phyloP scores from a whole-genome alignment of 345 rosid species.

The Salix purpurea region DNA sequence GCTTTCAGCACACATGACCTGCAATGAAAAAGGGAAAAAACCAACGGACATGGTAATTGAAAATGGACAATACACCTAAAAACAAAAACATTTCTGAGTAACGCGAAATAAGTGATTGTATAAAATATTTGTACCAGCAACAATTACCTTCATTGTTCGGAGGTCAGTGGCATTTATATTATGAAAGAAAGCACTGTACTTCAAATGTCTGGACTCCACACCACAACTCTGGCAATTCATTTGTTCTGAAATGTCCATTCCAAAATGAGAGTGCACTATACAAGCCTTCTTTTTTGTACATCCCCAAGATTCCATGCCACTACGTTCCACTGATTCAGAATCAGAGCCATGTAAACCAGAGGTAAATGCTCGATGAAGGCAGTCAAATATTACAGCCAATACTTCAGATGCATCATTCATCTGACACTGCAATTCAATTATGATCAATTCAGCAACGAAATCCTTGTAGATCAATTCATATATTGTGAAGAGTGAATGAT shows the following conservation, averaged over 20 bases:
- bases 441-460: slow-evolving; percentile 13
- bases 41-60: slow-evolving; percentile 1
- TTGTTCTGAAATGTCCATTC: slow-evolving; percentile 77
- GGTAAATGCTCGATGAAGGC: slow-evolving; percentile 87
- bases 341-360: slow-evolving; percentile 50
- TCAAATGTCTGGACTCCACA: slow-evolving; percentile 79
- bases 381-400: slow-evolving; percentile 72
- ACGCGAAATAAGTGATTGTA: background rate
- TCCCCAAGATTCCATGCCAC: slow-evolving; percentile 67
- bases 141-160: slow-evolving; percentile 73
- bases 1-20: slow-evolving; percentile 70
- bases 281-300: slow-evolving; percentile 64
- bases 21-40: slow-evolving; percentile 15
- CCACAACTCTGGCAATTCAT: slow-evolving; percentile 80
- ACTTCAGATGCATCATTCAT: slow-evolving; percentile 99
- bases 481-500: background rate
- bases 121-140: slow-evolving; percentile 1
- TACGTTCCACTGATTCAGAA: slow-evolving; percentile 59
- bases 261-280: slow-evolving; percentile 82
- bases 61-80: background rate
- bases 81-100: background rate
- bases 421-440: slow-evolving; percentile 64
- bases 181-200: slow-evolving; percentile 89
- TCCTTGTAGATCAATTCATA: background rate
- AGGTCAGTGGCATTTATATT: slow-evolving; percentile 90